Base-by-base conservation (phyloP, 208 protist species). In the Leptomonas pyrrhocoris region DNA sequence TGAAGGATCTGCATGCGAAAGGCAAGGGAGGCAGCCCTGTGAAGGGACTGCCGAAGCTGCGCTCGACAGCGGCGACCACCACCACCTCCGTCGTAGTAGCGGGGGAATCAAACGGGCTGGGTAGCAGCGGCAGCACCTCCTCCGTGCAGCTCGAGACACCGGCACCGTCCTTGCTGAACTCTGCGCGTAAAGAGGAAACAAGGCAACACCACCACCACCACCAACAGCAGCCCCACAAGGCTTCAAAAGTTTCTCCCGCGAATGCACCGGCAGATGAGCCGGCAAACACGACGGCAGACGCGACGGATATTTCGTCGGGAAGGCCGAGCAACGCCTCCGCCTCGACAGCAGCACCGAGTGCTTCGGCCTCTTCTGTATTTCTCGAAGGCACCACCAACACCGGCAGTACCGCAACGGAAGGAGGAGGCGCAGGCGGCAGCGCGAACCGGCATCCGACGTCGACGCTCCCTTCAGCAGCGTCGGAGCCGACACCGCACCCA, bases 11-110 rank as follows among this genome's bases (percentile, higher is more conserved):
- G 15, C 61, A 21, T 8, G 31, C 42, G 3, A 54, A 54, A 54
- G 18, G 5, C 1, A 65, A 65, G 23, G 57, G 25, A 2, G 13
- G n/a, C 7, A 49, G 25, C 16, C 38, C 27, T 34, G 23, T 19
- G 12, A 60, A 16, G 16, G 36, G 16, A 2, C 2, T 63, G 30
- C 31, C 59, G n/a, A 65, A 65, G 31, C 59, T 65, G 59, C 59
- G 46, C 5, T 2, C 31, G 5, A 43, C 59, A 4, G 30, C 30
- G 15, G 12, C 51, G 23, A 30, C 49, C 3, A 21, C 51, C 23
- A 18, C 51, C 7, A n/a, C 12, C 48, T 23, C 48, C 6, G 8
- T n/a, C 48, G 48, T n/a, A 25, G 48, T 15, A 15, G 48, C 48
- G 48, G 48, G 9, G 2, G 48, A 21, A n/a, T 30, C 48, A 21